Base-by-base conservation (phyloP, 768 basidiomycete species). In the Mycena vulgaris region DNA sequence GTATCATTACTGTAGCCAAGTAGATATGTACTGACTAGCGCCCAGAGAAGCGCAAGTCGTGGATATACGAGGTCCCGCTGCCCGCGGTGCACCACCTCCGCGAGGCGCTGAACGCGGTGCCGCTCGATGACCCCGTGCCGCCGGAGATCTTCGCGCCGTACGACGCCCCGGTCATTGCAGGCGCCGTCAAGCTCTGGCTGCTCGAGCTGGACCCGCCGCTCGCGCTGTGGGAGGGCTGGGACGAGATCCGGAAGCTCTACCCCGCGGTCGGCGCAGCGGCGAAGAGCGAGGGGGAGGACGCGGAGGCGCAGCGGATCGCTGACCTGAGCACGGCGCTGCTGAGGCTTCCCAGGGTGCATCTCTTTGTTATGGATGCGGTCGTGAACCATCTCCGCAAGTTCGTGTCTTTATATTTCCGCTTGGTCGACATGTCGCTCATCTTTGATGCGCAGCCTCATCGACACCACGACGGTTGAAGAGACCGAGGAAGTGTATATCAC, bases 1-100 rank as follows among this genome's bases (percentile, higher is more conserved):
- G 89, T 80, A 5, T 57, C 16, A 40, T 58, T 3, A 27, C 47
- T 45, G 21, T 55, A 1, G 23, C 5, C 48, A 3, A 45, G n/a
- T 53, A 45, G 7, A 11, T 30, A 23, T 35, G 21, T 11, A 59
- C 52, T 65, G 40, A 60, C 9, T 51, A 23, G 28, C 52, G 10
- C 25, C 42, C 77, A 91, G 96, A 97, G 78, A 93, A 90, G 77
- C 90, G 97, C 67, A 95, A 93, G 83, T 84, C 92, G 5, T 98
- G 97, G 97, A 94, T 98, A 62, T 99, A 98, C 80, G 95, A 98
- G 75, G 93, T 95, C 5, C 96, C 96, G 1, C 86, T 99, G 8
- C 84, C 90, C 2, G 89, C 90, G 28, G 88, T 93, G 19, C 97
- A 99, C 75, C 92, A 93, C 67, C 89, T 98, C 33, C 91, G 97